A percentile compares a stretch with the other conserved stretches of the same genome.
These are phyloP conservation scores for Onygena corvina DNA, from an alignment of 2,329 filamentous ascomycete species.

Conservation along the genomic window DNA sequence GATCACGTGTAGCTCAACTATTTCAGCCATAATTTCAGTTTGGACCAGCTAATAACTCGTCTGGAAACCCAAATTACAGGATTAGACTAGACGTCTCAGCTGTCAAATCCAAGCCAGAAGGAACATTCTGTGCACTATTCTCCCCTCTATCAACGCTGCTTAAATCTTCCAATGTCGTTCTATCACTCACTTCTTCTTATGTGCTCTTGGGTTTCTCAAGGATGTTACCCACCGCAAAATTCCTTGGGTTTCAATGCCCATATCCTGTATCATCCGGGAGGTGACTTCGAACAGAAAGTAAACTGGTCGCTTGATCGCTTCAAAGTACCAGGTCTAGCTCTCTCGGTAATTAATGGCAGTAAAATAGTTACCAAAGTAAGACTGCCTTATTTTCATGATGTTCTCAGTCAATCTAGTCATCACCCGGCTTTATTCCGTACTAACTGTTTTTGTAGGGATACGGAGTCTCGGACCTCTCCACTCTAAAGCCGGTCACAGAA, in stretches of 20 bases:
- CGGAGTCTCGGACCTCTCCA: conserved; percentile 28
- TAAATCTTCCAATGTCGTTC: background rate
- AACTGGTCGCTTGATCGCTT: conserved; percentile 9
- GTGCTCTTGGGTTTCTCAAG: conserved; percentile 6
- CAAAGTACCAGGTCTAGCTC: conserved; percentile 10
- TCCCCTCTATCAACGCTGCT: too few relatives aligned
- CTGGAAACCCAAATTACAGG: background rate
- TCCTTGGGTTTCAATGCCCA: background rate
- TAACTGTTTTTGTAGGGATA: conserved; percentile 25
- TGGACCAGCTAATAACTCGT: background rate
- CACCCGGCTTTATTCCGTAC: background rate
- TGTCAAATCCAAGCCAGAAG: background rate
- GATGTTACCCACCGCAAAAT: conserved; percentile 7
- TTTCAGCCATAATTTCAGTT: background rate
- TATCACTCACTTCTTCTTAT: conserved; percentile 9
- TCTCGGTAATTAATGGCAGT: conserved; percentile 7
- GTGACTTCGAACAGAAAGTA: conserved; percentile 9
- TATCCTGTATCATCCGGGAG: background rate
- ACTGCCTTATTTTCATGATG: background rate
- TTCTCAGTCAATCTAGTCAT: background rate
- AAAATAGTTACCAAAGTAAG: conserved; percentile 9
- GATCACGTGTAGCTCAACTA: background rate
- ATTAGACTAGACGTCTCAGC: background rate
- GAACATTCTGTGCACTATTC: background rate
- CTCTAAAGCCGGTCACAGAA: conserved; percentile 27